A percentile compares a stretch with the other conserved stretches of the same genome.
Conservation (phyloP, 2,329 filamentous ascomycete genomes). For the Aaosphaeria pasadenensis region DNA sequence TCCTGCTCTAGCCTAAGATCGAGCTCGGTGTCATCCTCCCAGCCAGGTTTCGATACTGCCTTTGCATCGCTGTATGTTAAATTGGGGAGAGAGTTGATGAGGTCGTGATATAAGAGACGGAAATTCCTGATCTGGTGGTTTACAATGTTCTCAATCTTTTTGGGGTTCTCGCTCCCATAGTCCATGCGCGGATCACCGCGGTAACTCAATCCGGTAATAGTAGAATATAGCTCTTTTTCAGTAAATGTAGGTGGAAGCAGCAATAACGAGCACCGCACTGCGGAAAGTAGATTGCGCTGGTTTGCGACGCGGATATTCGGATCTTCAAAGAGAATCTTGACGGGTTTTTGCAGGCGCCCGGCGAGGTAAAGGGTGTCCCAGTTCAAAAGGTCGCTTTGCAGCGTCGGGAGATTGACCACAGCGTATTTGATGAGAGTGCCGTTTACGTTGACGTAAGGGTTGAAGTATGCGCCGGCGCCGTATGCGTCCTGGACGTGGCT, state of each 20-base stretch:
- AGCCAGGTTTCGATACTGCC: slow-evolving; percentile 54
- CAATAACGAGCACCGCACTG: slow-evolving; percentile 82
- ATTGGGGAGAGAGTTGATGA: slow-evolving; percentile 88
- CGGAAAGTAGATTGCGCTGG: slow-evolving; percentile 91
- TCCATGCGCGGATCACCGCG: slow-evolving; percentile 95
- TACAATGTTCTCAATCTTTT: slow-evolving; percentile 93
- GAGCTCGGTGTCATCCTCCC: slow-evolving; percentile 56
- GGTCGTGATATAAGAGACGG: slow-evolving; percentile 81
- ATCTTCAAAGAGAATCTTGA: slow-evolving; percentile 95
- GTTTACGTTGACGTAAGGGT: slow-evolving; percentile 91
- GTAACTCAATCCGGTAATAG: slow-evolving; percentile 90
- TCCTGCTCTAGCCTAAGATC: slow-evolving; percentile 77
- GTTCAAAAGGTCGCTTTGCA: slow-evolving; percentile 79
- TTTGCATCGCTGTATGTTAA: slow-evolving; percentile 69
- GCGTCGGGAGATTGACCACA: slow-evolving; percentile 88
- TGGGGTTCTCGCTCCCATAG: slow-evolving; percentile 82
- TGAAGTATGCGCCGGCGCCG: slow-evolving; percentile 96
- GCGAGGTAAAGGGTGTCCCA: slow-evolving; percentile 98
- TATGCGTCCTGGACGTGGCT: slow-evolving; percentile 81
- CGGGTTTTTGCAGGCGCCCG: slow-evolving; percentile 91
- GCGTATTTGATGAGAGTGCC: slow-evolving; percentile 97
- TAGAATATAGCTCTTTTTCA: slow-evolving; percentile 83
- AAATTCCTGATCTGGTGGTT: slow-evolving; percentile 89
- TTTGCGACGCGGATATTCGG: slow-evolving; percentile 89
- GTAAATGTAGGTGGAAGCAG: slow-evolving; percentile 81